Conservation (phyloP, 2,329 filamentous ascomycete genomes). For the Colletotrichum lini region DNA sequence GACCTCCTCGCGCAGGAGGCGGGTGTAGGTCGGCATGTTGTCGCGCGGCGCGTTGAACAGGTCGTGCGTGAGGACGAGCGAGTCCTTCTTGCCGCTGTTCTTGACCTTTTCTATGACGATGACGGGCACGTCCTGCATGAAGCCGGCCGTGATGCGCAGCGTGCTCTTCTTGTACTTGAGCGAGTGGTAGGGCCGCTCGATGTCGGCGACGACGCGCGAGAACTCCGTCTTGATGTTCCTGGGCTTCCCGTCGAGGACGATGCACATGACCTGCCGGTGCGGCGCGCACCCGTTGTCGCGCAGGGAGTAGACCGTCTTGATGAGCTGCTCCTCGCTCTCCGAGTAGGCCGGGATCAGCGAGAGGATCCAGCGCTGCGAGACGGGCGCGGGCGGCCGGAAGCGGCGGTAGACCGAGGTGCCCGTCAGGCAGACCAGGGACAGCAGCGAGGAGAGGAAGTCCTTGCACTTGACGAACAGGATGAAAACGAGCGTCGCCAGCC, state of each 20-base stretch:
- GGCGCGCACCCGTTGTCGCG: constrained; percentile 22
- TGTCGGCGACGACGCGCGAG: constrained; percentile 22
- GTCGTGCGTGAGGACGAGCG: constrained; percentile 24
- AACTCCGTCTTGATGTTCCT: constrained; percentile 22
- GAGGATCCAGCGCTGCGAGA: constrained; percentile 23
- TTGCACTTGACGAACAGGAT: constrained; percentile 26
- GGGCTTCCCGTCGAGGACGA: constrained; percentile 20
- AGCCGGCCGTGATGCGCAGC: constrained; percentile 21
- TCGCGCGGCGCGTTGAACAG: constrained; percentile 18
- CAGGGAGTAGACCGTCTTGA: constrained; percentile 28
- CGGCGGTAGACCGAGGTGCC: constrained; percentile 14
- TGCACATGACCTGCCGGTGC: constrained; percentile 25
- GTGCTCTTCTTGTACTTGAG: constrained; percentile 21
- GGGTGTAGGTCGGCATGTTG: constrained; percentile 19
- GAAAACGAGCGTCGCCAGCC: constrained; percentile 15
- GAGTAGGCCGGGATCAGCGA: constrained; percentile 27
- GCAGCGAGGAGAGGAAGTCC: constrained; percentile 15
- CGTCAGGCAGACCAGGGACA: constrained; percentile 9
- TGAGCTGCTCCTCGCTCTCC: constrained; percentile 25
- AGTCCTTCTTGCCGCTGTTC: constrained; percentile 27
- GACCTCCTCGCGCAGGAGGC: constrained; percentile 15
- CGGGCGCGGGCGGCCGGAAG: constrained; percentile 19
- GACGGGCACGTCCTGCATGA: constrained; percentile 27
- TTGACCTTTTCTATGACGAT: constrained; percentile 28
- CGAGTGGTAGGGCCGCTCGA: constrained; percentile 26